Percentiles rank a stretch among this genome's conserved stretches.
Conservation (phyloP, 257 asterid genomes). For the Rehmannia glutinosa region DNA sequence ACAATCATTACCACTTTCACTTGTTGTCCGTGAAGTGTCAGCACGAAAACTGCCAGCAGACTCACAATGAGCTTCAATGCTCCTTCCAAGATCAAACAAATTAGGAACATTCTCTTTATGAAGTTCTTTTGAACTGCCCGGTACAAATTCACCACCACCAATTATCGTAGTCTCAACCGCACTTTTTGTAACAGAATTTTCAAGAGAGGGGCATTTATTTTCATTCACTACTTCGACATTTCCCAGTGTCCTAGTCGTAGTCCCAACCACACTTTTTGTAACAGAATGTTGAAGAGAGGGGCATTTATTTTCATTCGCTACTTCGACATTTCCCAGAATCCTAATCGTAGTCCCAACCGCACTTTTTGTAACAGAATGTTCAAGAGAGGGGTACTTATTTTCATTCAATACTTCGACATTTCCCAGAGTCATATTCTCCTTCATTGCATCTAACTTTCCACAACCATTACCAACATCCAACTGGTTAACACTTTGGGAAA, state of each 20-base stretch:
- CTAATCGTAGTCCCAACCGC: neutral
- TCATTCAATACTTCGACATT: neutral
- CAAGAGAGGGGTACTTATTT: neutral
- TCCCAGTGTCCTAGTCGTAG: no score
- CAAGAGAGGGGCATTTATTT: no score
- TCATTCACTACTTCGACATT: no score
- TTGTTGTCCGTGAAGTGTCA: conserved; percentile 15
- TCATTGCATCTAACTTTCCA: no score
- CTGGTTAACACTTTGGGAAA: neutral
- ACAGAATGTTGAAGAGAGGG: no score
- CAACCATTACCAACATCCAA: conserved; percentile 15
- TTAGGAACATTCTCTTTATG: conserved; percentile 1
- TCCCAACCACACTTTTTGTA: neutral
- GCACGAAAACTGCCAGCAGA: conserved; percentile 13
- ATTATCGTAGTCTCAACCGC: neutral
- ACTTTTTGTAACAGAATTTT: no score
- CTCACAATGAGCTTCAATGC: conserved; percentile 17
- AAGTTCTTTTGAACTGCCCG: neutral
- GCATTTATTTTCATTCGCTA: no score
- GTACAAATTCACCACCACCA: neutral
- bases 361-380: neutral
- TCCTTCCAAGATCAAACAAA: neutral
- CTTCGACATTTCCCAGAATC: no score
- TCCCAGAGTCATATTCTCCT: no score
- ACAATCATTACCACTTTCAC: conserved; percentile 21